Evolutionary conservation across 768 basidiomycete species (phyloP).

Genomic region (Galerina sulciceps): DNA sequence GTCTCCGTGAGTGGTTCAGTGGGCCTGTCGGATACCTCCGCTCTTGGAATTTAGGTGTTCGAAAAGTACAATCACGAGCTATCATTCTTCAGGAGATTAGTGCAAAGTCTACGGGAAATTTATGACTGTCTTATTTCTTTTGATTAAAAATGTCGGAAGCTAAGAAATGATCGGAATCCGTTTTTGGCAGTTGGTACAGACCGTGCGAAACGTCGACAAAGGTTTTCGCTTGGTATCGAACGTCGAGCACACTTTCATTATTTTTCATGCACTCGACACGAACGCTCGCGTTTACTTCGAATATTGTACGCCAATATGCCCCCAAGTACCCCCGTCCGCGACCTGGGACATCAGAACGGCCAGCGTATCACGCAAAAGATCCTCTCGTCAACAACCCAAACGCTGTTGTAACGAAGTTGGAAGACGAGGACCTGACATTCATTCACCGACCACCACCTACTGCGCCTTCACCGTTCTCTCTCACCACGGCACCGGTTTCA

Average conservation of each 20-base stretch:
- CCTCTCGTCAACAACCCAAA: slow-evolving; percentile 58
- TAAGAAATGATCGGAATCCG: neutral
- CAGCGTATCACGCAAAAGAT: slow-evolving; percentile 62
- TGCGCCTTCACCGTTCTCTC: slow-evolving; percentile 72
- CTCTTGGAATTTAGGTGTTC: neutral
- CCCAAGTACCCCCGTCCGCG: slow-evolving; percentile 52
- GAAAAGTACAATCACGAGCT: too few relatives aligned
- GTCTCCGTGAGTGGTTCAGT: neutral
- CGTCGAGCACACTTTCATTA: slow-evolving; percentile 1
- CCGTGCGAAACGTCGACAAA: slow-evolving; percentile 19
- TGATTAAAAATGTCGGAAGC: slow-evolving; percentile 8
- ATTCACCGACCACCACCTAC: slow-evolving; percentile 87
- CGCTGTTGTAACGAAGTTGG: slow-evolving; percentile 52
- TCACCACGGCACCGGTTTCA: slow-evolving; percentile 70
- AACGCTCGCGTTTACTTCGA: slow-evolving; percentile 19
- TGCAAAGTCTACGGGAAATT: too few relatives aligned
- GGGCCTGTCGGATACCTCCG: neutral
- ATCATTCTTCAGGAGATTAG: too few relatives aligned
- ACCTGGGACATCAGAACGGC: slow-evolving; percentile 54
- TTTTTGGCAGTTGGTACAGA: neutral
- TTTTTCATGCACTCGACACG: slow-evolving; percentile 25
- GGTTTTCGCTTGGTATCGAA: slow-evolving; percentile 14
- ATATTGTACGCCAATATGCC: slow-evolving; percentile 35
- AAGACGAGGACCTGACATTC: slow-evolving; percentile 69
- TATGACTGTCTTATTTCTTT: too few relatives aligned